Evolutionary conservation across 345 rosid species (phyloP).

Genomic region (Pugionium dolabratum): DNA sequence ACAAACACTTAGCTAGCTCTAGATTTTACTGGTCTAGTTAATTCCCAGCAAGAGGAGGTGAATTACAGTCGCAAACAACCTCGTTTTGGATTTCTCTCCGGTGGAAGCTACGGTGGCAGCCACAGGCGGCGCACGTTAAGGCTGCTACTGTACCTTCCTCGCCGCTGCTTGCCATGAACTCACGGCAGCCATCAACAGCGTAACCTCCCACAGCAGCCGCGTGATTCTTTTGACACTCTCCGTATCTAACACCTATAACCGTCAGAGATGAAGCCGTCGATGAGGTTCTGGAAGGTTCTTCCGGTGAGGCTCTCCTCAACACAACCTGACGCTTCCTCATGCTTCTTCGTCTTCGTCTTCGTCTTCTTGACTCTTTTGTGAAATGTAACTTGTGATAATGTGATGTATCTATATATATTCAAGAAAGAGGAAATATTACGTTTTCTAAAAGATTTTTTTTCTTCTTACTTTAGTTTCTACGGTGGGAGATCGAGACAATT

Average conservation of each 20-base stretch:
- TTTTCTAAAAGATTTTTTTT: neutral
- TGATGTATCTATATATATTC: conserved; percentile 25
- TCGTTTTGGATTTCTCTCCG: conserved; percentile 59
- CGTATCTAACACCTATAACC: conserved; percentile 40
- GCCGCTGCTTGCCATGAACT: conserved; percentile 40
- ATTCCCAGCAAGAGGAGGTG: conserved; percentile 50
- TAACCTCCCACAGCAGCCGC: conserved; percentile 45
- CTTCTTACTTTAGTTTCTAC: conserved; percentile 13
- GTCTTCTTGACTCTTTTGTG: conserved; percentile 14
- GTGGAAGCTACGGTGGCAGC: conserved; percentile 74
- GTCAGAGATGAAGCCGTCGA: conserved; percentile 35
- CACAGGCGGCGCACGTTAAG: conserved; percentile 74
- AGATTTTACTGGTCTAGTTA: conserved; percentile 12
- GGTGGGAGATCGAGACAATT: conserved; percentile 22
- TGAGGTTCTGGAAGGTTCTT: conserved; percentile 45
- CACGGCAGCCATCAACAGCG: conserved; percentile 47
- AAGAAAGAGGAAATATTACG: neutral
- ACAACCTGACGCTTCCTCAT: conserved; percentile 48
- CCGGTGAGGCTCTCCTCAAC: conserved; percentile 42
- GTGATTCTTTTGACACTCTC: conserved; percentile 46
- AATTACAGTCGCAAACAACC: conserved; percentile 54
- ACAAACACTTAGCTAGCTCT: conserved; percentile 21
- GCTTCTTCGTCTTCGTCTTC: conserved; percentile 2
- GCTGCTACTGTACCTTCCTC: conserved; percentile 42
- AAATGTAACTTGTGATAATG: conserved; percentile 6